phyloP scores from a whole-genome alignment of 2,329 filamentous ascomycete species.

The Hymenotorrendiella dingleyae region DNA sequence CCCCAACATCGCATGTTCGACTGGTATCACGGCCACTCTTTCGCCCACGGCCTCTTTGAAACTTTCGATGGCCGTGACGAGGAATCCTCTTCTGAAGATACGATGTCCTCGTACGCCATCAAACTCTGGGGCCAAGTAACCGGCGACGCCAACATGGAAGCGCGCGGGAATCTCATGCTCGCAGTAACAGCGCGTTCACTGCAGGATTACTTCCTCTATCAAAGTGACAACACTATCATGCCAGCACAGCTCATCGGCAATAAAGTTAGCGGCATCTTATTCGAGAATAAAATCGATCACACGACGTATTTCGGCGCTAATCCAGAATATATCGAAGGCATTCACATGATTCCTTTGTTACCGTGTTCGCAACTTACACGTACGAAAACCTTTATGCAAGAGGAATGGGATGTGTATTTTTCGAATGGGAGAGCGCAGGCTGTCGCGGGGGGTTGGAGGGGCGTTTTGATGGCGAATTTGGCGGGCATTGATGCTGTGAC shows the following conservation, averaged over 20 bases:
- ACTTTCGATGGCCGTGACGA: conserved; percentile 71
- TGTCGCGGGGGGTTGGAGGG: conserved; percentile 75
- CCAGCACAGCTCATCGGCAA: conserved; percentile 76
- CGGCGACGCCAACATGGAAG: conserved; percentile 71
- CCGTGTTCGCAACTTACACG: conserved; percentile 59
- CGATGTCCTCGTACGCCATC: conserved; percentile 72
- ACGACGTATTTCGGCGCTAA: conserved; percentile 79
- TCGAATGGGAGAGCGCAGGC: conserved; percentile 56
- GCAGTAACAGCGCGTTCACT: conserved; percentile 69
- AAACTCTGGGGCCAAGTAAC: conserved; percentile 88
- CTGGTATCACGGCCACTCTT: conserved; percentile 91
- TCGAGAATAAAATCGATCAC: conserved; percentile 94
- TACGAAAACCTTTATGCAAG: conserved; percentile 60
- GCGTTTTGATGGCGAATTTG: conserved; percentile 76
- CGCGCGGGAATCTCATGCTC: conserved; percentile 75
- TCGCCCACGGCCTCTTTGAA: conserved; percentile 76
- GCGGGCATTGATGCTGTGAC: conserved; percentile 66
- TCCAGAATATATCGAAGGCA: conserved; percentile 62
- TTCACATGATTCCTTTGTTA: conserved; percentile 27
- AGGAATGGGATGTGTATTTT: conserved; percentile 84
- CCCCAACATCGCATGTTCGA: conserved; percentile 82
- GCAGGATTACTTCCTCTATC: conserved; percentile 77
- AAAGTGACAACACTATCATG: conserved; percentile 61
- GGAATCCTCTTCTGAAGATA: conserved; percentile 87
- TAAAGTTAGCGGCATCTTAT: conserved; percentile 66